These are phyloP conservation scores for Penicilliopsis zonata DNA, from an alignment of 495 filamentous ascomycete genomes.

Conservation along the genomic window DNA sequence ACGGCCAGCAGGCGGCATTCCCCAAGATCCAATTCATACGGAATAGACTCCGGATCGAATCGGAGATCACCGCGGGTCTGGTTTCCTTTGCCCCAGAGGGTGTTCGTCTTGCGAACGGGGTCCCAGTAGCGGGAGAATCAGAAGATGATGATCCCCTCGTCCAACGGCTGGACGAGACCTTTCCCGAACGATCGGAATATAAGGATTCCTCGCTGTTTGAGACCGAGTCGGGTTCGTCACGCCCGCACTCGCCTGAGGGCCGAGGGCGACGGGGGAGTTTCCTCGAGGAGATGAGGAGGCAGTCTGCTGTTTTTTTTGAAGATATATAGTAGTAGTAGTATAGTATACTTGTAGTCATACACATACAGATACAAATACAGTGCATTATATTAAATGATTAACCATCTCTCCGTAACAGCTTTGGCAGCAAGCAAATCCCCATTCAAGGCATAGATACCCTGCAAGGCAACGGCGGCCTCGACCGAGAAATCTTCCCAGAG, in stretches of 20 bases:
- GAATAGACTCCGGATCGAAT: constrained; percentile 77
- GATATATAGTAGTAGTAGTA: too few relatives aligned
- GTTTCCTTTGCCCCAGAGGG: constrained; percentile 32
- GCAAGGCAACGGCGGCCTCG: constrained; percentile 70
- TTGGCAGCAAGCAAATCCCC: constrained; percentile 47
- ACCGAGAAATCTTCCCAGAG: constrained; percentile 49
- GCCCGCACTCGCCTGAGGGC: constrained; percentile 11
- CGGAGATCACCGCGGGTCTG: constrained; percentile 63
- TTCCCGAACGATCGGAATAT: constrained; percentile 18
- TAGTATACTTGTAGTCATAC: too few relatives aligned
- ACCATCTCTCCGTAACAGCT: constrained; percentile 44
- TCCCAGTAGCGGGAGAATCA: too few relatives aligned
- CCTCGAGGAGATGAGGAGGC: constrained; percentile 46
- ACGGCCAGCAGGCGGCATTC: constrained; percentile 76
- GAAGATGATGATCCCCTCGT: constrained; percentile 11
- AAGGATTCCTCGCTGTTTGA: constrained; percentile 12
- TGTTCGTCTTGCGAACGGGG: constrained; percentile 10
- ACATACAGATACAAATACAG: background rate
- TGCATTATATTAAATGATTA: constrained; percentile 32
- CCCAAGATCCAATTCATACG: constrained; percentile 82
- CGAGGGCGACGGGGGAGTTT: constrained; percentile 29
- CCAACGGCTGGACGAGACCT: constrained; percentile 17
- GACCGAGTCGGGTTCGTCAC: constrained; percentile 13
- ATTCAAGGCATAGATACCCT: constrained; percentile 51
- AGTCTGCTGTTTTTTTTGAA: constrained; percentile 52